phyloP scores from a whole-genome alignment of 768 basidiomycete species.

The Candolleomyces aberdarensis region DNA sequence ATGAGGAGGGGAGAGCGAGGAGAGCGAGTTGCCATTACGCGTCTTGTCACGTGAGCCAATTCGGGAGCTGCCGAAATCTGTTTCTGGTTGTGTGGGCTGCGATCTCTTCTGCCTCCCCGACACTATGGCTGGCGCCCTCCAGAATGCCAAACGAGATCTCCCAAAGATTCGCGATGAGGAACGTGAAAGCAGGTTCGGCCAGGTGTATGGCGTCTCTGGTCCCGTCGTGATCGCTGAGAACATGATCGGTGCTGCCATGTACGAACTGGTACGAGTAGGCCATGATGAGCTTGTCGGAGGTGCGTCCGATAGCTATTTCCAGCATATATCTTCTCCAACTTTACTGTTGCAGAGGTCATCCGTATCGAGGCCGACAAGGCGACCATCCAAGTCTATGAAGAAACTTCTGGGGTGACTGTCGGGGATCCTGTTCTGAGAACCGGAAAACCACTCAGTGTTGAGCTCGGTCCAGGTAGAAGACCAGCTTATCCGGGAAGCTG shows the following conservation, averaged over 20 bases:
- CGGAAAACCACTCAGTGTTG: constrained; percentile 96
- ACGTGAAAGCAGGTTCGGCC: constrained; percentile 80
- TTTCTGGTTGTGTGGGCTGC: background rate
- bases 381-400: constrained; percentile 99
- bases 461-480: constrained; percentile 87
- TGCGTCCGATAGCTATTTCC: constrained; percentile 30
- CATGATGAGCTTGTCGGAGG: constrained; percentile 98
- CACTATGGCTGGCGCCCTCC: constrained; percentile 87
- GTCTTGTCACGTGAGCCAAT: constrained; percentile 25
- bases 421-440: constrained; percentile 97
- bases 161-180: constrained; percentile 91
- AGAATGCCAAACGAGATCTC: constrained; percentile 86
- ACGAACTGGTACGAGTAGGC: constrained; percentile 96
- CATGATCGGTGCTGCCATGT: constrained; percentile 96
- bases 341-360: constrained; percentile 78
- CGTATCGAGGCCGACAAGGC: constrained; percentile 97
- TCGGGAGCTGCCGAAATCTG: background rate
- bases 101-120: background rate
- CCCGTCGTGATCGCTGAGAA: constrained; percentile 97
- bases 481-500: background rate
- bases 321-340: background rate
- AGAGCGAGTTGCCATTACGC: constrained; percentile 26
- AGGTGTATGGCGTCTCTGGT: constrained; percentile 94
- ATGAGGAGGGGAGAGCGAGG: constrained; percentile 14
- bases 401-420: constrained; percentile 98